Conservation (phyloP, 2,329 filamentous ascomycete species). For the Colletotrichum liaoningense region DNA sequence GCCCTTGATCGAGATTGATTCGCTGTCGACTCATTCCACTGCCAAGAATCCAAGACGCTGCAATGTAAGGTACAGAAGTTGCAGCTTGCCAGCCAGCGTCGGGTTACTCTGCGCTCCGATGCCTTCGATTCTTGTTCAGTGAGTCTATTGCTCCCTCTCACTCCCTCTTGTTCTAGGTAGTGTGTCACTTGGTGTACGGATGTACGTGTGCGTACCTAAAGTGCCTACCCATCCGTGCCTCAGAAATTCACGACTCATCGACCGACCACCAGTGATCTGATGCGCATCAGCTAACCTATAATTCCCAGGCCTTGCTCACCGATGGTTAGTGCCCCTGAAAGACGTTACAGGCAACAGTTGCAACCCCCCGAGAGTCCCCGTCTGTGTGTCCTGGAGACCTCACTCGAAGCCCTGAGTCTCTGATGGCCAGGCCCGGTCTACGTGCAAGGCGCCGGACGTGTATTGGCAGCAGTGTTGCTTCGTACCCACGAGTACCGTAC, state of each 20-base stretch:
- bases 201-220: not conserved
- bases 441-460: conserved; percentile 19
- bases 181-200: no score
- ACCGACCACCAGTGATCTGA: no score
- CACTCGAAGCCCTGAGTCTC: not conserved
- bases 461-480: not conserved
- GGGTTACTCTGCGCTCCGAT: not conserved
- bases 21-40: conserved; percentile 11
- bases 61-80: not conserved
- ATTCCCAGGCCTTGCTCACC: not conserved
- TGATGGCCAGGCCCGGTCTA: conserved; percentile 27
- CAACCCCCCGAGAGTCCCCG: not conserved
- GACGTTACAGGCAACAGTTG: not conserved
- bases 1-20: conserved; percentile 25
- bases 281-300: not conserved
- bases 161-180: not conserved
- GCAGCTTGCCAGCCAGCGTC: not conserved
- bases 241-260: not conserved
- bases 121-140: not conserved
- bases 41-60: not conserved
- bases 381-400: not conserved
- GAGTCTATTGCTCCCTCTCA: not conserved
- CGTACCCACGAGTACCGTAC: not conserved
- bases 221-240: not conserved
- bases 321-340: not conserved